Base-by-base conservation (phyloP, 306 rosid species). In the Coriaria nepalensis region DNA sequence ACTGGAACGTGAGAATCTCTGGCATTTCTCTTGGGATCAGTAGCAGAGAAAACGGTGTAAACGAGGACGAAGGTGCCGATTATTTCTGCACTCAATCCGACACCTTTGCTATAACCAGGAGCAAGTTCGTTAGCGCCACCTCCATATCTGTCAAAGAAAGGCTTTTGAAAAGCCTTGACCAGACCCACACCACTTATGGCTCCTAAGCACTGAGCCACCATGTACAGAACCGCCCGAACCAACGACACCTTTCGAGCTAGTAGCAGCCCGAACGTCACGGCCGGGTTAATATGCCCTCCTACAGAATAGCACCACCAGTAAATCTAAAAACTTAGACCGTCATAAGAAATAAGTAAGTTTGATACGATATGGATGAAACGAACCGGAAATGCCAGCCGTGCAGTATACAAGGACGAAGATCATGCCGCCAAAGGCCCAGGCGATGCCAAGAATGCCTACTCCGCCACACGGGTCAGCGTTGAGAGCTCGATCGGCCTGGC, bases 351-450 rank as follows among this genome's bases (percentile, higher is more conserved):
- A 20, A 1, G 3, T 20, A 20, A 20, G 29, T 20, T 20, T 20
- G 29, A 20, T 20, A 20, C 3, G 29, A 0, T 32, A 34, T 37
- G 5, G 35, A 5, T 5, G 9, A 45, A 49, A 37, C 13, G 0
- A 14, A 76, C 88, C 88, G 48, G 88, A 80, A 55, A 80, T 80
- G 2, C 88, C 88, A 52, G 88, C 95, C 35, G 95, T 90, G 78
- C 96, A 85, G 87, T 90, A 90, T 55, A 90, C 98, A 40, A 90
- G 94, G 45, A 85, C 43, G 61, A 85, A 90, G 71, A 90, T 90
- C 98, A 90, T 90, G 79, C 98, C 98, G 5, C 88, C 88, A 10
- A 80, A 80, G 45, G 83, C 69, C 88, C 88, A 80, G 29, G 88
- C 80, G 55, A 80, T 67, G 0, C 88, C 88, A 35, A 80, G 83